A percentile compares a stretch with the other conserved stretches of the same genome.
Conservation (phyloP, 164 flowering plant genomes). For the Chloranthus sessilifolius region DNA sequence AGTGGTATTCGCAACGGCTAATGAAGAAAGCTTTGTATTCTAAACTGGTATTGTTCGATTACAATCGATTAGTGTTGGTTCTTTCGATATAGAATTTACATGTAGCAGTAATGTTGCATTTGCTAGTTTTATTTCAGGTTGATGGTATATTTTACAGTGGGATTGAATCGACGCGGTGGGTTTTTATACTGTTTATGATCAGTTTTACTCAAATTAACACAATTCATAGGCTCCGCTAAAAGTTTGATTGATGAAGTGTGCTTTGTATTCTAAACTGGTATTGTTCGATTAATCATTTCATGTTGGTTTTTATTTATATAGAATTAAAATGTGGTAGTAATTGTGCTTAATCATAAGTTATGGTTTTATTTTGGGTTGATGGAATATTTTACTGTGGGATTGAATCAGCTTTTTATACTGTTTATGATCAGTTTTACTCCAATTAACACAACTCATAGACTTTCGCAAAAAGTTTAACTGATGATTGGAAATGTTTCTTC, state of each 20-base stretch:
- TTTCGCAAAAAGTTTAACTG: conserved; percentile 13
- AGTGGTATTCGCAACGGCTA: conserved; percentile 70
- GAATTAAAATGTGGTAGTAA: neutral
- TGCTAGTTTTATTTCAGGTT: neutral
- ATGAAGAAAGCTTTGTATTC: conserved; percentile 24
- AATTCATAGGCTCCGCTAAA: neutral
- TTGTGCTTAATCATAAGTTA: neutral
- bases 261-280: conserved; percentile 20
- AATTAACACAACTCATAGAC: neutral
- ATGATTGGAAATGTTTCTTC: too few species aligned
- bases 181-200: too few species aligned
- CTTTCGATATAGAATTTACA: neutral
- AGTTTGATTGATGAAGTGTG: conserved; percentile 31
- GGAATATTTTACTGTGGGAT: too few species aligned
- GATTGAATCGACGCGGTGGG: too few species aligned
- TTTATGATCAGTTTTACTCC: too few species aligned
- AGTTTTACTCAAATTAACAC: too few species aligned
- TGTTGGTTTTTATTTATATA: neutral
- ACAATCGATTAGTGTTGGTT: too few species aligned
- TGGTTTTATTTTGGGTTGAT: too few species aligned
- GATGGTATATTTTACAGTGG: too few species aligned
- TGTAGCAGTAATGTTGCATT: neutral
- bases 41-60: conserved; percentile 18
- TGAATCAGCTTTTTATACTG: too few species aligned
- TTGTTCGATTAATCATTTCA: too few species aligned